Base-by-base conservation (phyloP, 495 filamentous ascomycete genomes). In the Tuber calosporum region DNA sequence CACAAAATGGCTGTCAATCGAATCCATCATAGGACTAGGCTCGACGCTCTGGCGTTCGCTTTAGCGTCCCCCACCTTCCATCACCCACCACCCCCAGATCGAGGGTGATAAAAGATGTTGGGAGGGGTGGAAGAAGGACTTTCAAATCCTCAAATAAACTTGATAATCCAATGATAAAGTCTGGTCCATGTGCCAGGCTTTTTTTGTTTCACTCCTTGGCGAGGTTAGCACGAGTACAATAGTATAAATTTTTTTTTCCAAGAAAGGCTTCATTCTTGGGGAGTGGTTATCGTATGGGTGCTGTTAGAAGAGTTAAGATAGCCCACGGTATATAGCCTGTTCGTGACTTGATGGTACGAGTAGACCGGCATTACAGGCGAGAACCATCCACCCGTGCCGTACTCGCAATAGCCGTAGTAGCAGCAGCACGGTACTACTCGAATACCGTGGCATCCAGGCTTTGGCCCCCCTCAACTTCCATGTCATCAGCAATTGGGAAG, bases 1-100 rank as follows among this genome's bases (percentile, higher is more conserved):
- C 22, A 53, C 45, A 53, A 43, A 53, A 53, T 53, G 45, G 45
- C 45, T 53, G 45, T 53, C 45, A 53, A 53, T 53, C 45, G 45
- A n/a, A 26, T n/a, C 45, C 22, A 53, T 53, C 45, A 53, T 53
- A 53, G 45, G 45, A 53, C 45, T n/a, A 53, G 45, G n/a, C 45
- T 13, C 45, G 26, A 53, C 45, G 22, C 45, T 53, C 45, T 26
- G 26, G 45, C 45, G 45, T 53, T 8, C 45, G n/a, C 45, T 53
- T 22, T 53, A 53, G 45, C 45, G 22, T 43, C 45, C 45, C 45
- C 45, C 45, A 53, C 45, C 45, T 45, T 20, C 20, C 43, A 8
- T 19, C 7, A 26, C 42, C 15, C 42, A n/a, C 45, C n/a, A n/a
- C 45, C 45, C 9, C 22, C 22, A 13, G 22, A 53, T 9, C 45